A percentile compares a stretch with the other conserved stretches of the same genome.
phyloP scores from a whole-genome alignment of 2,329 filamentous ascomycete genomes.

The Shiraia bambusicola region DNA sequence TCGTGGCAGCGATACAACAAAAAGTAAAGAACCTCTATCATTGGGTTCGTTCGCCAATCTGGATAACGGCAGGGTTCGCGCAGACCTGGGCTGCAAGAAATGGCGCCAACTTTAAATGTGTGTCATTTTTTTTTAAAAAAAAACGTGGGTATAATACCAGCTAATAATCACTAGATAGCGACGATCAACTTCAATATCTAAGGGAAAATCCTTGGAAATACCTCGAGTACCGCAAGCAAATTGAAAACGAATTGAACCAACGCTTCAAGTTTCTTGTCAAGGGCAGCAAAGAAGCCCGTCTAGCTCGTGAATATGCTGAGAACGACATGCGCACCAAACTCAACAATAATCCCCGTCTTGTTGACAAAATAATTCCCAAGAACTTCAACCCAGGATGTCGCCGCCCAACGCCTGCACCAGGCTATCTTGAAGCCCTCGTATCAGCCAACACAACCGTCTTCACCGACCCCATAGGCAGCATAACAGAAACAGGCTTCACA shows the following conservation, averaged over 20 bases:
- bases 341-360: constrained; percentile 42
- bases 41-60: constrained; percentile 49
- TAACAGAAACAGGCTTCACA: constrained; percentile 24
- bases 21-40: constrained; percentile 45
- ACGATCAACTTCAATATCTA: constrained; percentile 45
- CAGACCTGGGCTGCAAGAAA: constrained; percentile 51
- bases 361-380: constrained; percentile 50
- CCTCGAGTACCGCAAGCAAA: constrained; percentile 51
- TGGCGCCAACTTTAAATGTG: constrained; percentile 52
- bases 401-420: constrained; percentile 26
- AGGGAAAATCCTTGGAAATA: constrained; percentile 47
- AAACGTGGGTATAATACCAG: no score
- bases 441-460: constrained; percentile 22
- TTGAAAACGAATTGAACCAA: constrained; percentile 54
- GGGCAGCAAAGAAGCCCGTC: constrained; percentile 48
- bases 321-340: constrained; percentile 47
- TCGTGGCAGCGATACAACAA: constrained; percentile 45
- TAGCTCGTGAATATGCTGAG: constrained; percentile 45
- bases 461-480: constrained; percentile 18
- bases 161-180: constrained; percentile 32
- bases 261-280: constrained; percentile 58
- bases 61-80: constrained; percentile 53
- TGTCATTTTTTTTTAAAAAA: not conserved
- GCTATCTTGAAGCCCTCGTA: constrained; percentile 24
- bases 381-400: constrained; percentile 34